Conservation (phyloP, 129 eudicot genomes). For the carrot (Daucus carota) region DNA sequence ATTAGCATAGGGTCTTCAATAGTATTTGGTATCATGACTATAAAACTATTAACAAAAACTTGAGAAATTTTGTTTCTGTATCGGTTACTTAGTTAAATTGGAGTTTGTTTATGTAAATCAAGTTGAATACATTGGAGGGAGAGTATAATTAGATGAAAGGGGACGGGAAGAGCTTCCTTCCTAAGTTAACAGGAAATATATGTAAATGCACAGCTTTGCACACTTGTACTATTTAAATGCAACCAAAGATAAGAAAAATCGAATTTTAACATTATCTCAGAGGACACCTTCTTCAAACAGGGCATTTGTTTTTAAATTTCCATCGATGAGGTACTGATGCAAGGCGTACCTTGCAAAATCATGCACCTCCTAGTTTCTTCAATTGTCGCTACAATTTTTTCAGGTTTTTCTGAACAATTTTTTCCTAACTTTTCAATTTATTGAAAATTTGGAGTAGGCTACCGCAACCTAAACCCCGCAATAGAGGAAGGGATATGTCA, state of each 20-base stretch:
- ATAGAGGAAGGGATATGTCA: conserved; percentile 99
- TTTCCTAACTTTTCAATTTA: background rate
- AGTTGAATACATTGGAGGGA: background rate
- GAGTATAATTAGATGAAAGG: background rate
- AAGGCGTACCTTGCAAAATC: background rate
- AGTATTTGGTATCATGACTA: background rate
- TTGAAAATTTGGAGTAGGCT: conserved; percentile 40
- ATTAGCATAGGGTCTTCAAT: background rate
- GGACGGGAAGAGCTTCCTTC: no score
- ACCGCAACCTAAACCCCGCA: conserved; percentile 70
- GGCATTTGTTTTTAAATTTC: background rate
- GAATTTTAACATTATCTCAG: background rate
- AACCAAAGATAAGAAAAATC: background rate
- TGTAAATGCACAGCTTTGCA: background rate
- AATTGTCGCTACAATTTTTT: background rate
- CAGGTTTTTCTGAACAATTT: background rate
- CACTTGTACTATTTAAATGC: background rate
- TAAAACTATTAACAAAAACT: no score
- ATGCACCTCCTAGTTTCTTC: background rate
- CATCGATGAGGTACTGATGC: background rate
- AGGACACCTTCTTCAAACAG: background rate
- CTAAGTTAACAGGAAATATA: background rate
- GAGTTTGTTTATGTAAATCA: background rate
- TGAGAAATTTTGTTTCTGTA: background rate
- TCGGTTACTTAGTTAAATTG: background rate